phyloP scores from a whole-genome alignment of 176 grass and related monocot species.

The Oryza glumipatula region DNA sequence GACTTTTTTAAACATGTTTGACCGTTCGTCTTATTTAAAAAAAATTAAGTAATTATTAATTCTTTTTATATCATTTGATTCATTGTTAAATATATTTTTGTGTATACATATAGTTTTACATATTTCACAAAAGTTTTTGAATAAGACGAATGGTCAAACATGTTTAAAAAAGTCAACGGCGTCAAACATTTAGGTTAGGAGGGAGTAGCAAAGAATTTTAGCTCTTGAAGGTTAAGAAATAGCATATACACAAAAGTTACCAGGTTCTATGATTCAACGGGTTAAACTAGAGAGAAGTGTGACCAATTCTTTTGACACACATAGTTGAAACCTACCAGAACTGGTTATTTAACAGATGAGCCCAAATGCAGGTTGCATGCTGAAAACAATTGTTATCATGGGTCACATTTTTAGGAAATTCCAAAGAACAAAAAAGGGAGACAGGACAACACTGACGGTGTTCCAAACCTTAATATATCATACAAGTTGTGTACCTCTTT shows the following conservation, averaged over 20 bases:
- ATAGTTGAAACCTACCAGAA: neutral
- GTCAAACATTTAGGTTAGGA: too few species aligned
- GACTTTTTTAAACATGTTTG: too few species aligned
- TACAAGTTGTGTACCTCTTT: neutral
- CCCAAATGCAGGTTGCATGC: conserved; percentile 4
- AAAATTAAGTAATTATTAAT: too few species aligned
- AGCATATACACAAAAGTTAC: conserved; percentile 20
- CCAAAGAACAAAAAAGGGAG: neutral
- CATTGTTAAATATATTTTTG: too few species aligned
- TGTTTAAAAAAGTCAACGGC: too few species aligned
- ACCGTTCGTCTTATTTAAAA: too few species aligned
- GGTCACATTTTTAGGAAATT: conserved; percentile 6
- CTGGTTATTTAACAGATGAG: conserved; percentile 2
- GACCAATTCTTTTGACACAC: neutral
- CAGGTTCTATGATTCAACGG: neutral
- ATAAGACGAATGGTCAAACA: too few species aligned
- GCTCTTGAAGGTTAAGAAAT: neutral
- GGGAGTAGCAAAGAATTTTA: neutral
- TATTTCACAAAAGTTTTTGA: too few species aligned
- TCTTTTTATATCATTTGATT: too few species aligned
- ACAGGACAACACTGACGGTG: conserved; percentile 5
- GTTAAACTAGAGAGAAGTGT: neutral
- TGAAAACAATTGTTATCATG: conserved; percentile 10
- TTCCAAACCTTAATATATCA: conserved; percentile 29
- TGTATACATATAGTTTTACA: too few species aligned